phyloP scores from a whole-genome alignment of 108 stramenopile species.

The Cyclotella choctawhatcheeana region DNA sequence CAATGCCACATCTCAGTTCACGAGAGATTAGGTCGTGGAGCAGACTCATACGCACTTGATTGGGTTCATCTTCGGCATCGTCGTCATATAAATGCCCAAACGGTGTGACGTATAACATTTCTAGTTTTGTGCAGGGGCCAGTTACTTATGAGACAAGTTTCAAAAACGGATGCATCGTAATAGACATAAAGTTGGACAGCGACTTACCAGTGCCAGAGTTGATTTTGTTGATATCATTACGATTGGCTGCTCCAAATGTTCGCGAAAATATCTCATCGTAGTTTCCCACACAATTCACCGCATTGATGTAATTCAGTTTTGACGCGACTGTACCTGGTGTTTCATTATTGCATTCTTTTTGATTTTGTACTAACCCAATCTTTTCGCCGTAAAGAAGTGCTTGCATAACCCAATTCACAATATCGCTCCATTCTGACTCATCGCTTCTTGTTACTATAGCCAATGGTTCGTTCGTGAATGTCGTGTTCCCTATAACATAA shows the following conservation, averaged over 20 bases:
- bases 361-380: slow-evolving; percentile 28
- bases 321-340: not conserved
- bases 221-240: slow-evolving; percentile 23
- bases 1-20: too few species aligned
- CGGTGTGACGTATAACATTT: too few species aligned
- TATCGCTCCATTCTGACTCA: slow-evolving; percentile 39
- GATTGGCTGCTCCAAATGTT: slow-evolving; percentile 27
- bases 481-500: slow-evolving; percentile 9
- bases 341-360: not conserved
- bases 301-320: slow-evolving; percentile 38
- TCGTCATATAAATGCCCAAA: too few species aligned
- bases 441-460: slow-evolving; percentile 27
- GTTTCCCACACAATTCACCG: slow-evolving; percentile 57
- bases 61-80: too few species aligned
- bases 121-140: too few species aligned
- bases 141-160: too few species aligned
- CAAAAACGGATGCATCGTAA: too few species aligned
- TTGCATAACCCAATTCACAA: slow-evolving; percentile 58
- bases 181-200: too few species aligned
- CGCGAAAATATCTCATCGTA: slow-evolving; percentile 50
- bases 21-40: too few species aligned
- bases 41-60: too few species aligned
- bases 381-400: slow-evolving; percentile 56
- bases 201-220: slow-evolving; percentile 67
- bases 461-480: slow-evolving; percentile 22